Conservation (phyloP, 805 yeast genomes). For the Schwanniomyces sp. region DNA sequence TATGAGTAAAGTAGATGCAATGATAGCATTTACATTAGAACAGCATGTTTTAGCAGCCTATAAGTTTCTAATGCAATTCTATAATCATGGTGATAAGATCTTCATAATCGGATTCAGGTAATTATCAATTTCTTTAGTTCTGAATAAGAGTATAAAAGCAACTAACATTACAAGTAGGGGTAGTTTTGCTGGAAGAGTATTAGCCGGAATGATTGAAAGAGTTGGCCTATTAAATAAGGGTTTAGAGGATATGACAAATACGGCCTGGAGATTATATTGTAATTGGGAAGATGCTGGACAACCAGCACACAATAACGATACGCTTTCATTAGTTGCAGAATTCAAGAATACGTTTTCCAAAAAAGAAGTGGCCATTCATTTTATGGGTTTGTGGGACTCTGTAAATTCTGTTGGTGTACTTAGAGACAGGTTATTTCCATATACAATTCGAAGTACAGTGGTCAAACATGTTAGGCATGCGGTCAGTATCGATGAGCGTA, state of each 20-base stretch:
- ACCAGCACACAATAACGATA: slow-evolving; percentile 44
- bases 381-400: slow-evolving; percentile 71
- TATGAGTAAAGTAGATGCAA: slow-evolving; percentile 33
- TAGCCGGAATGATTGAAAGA: slow-evolving; percentile 63
- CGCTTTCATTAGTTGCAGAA: slow-evolving; percentile 49
- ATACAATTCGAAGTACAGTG: slow-evolving; percentile 47
- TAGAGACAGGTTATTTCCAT: slow-evolving; percentile 59
- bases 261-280: slow-evolving; percentile 64
- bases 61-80: slow-evolving; percentile 48
- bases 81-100: slow-evolving; percentile 50
- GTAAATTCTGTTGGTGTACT: slow-evolving; percentile 65
- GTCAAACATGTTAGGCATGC: slow-evolving; percentile 68
- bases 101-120: slow-evolving; percentile 58
- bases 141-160: background rate
- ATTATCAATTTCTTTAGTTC: slow-evolving; percentile 3
- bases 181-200: slow-evolving; percentile 62
- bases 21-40: slow-evolving; percentile 55
- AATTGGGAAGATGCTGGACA: slow-evolving; percentile 64
- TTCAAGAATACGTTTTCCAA: slow-evolving; percentile 57
- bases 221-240: slow-evolving; percentile 62
- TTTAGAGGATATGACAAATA: slow-evolving; percentile 51
- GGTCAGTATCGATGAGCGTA: slow-evolving; percentile 63
- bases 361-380: slow-evolving; percentile 44
- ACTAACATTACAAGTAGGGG: slow-evolving; percentile 44
- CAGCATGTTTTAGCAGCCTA: slow-evolving; percentile 61